A percentile compares a stretch with the other conserved stretches of the same genome.
Evolutionary conservation across 352 stramenopile genomes (phyloP).

Genomic region (Phytophthora nicotianae): DNA sequence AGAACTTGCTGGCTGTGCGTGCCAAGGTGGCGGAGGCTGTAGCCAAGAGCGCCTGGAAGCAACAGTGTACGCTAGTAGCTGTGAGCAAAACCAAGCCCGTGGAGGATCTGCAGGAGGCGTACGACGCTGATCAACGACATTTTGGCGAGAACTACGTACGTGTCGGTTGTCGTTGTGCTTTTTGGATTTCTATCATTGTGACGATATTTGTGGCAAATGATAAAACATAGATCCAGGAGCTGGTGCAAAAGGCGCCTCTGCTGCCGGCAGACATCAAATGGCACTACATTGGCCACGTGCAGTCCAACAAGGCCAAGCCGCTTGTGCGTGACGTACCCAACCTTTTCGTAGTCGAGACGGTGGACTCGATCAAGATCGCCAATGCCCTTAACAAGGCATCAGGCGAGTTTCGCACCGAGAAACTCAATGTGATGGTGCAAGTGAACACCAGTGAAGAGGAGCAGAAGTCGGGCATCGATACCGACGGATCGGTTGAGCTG

Average conservation of each 20-base stretch:
- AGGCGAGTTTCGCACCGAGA: conserved; percentile 60
- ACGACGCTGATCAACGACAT: conserved; percentile 91
- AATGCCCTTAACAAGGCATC: conserved; percentile 94
- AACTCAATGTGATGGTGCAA: conserved; percentile 96
- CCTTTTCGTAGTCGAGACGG: conserved; percentile 96
- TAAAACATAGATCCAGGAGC: conserved; percentile 90
- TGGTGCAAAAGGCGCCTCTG: conserved; percentile 93
- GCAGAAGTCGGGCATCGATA: conserved; percentile 94
- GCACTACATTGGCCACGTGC: conserved; percentile 99
- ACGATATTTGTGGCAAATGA: conserved; percentile 19
- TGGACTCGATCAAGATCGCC: conserved; percentile 96
- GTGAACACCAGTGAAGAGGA: conserved; percentile 98
- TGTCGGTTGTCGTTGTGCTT: conserved; percentile 7
- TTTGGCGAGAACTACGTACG: conserved; percentile 99
- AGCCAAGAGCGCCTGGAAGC: conserved; percentile 51
- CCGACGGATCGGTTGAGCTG: conserved; percentile 77
- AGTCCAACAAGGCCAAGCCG: conserved; percentile 97
- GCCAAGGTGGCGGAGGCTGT: conserved; percentile 64
- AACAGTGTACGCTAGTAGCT: conserved; percentile 88
- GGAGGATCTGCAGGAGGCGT: conserved; percentile 87
- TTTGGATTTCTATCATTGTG: background rate
- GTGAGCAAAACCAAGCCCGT: conserved; percentile 96
- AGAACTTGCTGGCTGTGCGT: conserved; percentile 68
- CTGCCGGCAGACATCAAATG: conserved; percentile 93
- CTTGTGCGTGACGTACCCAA: conserved; percentile 92